Conservation (phyloP, 495 filamentous ascomycete genomes). For the Tuber microsphaerosporum region DNA sequence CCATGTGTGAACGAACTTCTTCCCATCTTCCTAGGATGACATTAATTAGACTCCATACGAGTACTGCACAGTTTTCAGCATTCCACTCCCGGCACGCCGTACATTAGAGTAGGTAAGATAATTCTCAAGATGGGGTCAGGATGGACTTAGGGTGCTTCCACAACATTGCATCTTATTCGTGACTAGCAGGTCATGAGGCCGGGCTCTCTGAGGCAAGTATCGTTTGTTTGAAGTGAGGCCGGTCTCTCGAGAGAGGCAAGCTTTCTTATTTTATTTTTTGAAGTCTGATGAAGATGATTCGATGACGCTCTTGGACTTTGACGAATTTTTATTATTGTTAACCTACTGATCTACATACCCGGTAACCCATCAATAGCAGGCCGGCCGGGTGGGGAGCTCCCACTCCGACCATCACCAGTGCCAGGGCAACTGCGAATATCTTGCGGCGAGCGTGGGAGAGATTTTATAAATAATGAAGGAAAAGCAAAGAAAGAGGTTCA, state of each 20-base stretch:
- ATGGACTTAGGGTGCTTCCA: not conserved
- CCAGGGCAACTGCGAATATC: conserved; percentile 62
- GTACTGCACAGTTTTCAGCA: conserved; percentile 1
- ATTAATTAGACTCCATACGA: not conserved
- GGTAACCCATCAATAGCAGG: not conserved
- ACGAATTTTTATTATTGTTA: conserved; percentile 6
- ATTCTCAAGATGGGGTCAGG: not conserved
- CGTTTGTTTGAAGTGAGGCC: not conserved
- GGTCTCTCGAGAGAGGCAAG: not conserved
- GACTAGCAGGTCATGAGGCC: not conserved
- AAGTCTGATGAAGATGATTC: not conserved
- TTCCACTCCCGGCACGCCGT: not conserved
- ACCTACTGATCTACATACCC: conserved; percentile 1
- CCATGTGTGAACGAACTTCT: not conserved
- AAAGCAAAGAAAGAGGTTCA: conserved; percentile 65
- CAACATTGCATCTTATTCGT: not conserved
- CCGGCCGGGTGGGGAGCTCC: not conserved
- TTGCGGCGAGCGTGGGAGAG: conserved; percentile 72
- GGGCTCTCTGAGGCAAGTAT: not conserved
- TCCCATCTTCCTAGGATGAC: not conserved
- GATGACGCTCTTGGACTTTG: not conserved
- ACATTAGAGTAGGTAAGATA: not conserved
- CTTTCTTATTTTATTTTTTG: conserved; percentile 2
- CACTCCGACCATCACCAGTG: not conserved
- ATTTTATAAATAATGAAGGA: conserved; percentile 73